These are phyloP conservation scores for Ustilago hordei DNA, from an alignment of 1,284 basidiomycete species.

Conservation along the genomic window DNA sequence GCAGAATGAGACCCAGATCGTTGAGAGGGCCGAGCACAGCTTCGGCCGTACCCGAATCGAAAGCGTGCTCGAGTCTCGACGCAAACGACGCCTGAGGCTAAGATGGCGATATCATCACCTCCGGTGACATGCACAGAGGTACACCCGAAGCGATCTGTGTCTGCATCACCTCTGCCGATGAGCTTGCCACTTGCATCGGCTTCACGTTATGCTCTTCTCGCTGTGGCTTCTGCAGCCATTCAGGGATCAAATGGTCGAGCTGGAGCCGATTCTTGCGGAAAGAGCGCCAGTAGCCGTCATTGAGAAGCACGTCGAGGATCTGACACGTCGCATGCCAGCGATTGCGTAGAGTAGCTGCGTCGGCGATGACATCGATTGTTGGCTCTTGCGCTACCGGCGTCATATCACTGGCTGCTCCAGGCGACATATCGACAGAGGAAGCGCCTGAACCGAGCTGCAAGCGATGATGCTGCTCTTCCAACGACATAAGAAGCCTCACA, in stretches of 20 bases:
- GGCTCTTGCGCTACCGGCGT: not conserved
- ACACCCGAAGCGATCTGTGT: not conserved
- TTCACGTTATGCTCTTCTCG: conserved; percentile 9
- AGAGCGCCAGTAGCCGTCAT: conserved; percentile 46
- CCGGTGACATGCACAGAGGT: not conserved
- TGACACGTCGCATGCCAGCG: conserved; percentile 41
- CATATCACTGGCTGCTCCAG: not conserved
- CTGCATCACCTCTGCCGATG: not conserved
- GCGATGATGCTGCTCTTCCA: conserved; percentile 35
- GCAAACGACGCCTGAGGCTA: not conserved
- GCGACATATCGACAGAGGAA: not conserved
- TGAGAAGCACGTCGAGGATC: conserved; percentile 43
- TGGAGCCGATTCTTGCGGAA: conserved; percentile 38
- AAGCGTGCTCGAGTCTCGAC: conserved; percentile 3
- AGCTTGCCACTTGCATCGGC: not conserved
- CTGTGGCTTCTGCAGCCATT: conserved; percentile 33
- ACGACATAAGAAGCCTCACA: conserved; percentile 16
- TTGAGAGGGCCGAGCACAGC: conserved; percentile 2
- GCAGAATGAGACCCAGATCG: not conserved
- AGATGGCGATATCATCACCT: not conserved
- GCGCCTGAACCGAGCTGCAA: conserved; percentile 8
- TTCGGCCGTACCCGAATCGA: conserved; percentile 1
- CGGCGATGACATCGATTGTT: not conserved
- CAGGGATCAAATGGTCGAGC: conserved; percentile 36
- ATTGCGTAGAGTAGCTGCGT: conserved; percentile 20